Base-by-base conservation (phyloP, 2,329 filamentous ascomycete genomes). In the Aspergillus terreus region DNA sequence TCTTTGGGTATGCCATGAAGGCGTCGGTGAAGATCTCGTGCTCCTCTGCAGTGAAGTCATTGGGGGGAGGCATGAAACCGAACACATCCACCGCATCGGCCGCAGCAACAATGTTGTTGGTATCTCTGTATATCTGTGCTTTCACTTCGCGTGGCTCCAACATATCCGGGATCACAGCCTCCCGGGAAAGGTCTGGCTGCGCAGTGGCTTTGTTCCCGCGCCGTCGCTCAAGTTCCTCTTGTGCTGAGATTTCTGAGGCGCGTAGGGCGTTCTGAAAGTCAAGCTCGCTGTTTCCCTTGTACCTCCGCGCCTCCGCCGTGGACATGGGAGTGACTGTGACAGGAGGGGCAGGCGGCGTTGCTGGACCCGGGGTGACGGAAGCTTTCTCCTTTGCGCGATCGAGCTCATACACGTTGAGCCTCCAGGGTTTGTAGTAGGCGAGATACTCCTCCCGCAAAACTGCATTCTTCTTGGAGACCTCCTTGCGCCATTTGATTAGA, bases 121-220 rank as follows among this genome's bases (percentile, higher is more conserved):
- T 74, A 55, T 79, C 76, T 51, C 76, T 71, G 60, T 74, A 79
- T n/a, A 72, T 56, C 6, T 56, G 53, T 2, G 70, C 66, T 51
- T 71, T 66, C 45, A 61, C 62, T 47, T 78, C 73, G 9, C 59
- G 59, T 3, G 65, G 64, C 38, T 72, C 71, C 3, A 78, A 61
- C 76, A 79, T 79, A 46, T 75, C 66, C 3, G 76, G 76, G 14
- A 78, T 72, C 1, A 71, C 63, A 2, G 76, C 76, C 63, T 79
- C 76, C 23, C 69, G 70, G 6, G 67, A 65, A 33, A 71, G 65
- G 52, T 78, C 76, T 4, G 74, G 74, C 32, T 67, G 67, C 11
- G 73, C 72, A 6, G 71, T 76, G 10, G 69, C 70, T 56, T 73
- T 71, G 47, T 69, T 71, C 27, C 70, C 72, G 30, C 73, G 64